Evolutionary conservation across 768 basidiomycete species (phyloP).

Genomic region (Russula foetens): DNA sequence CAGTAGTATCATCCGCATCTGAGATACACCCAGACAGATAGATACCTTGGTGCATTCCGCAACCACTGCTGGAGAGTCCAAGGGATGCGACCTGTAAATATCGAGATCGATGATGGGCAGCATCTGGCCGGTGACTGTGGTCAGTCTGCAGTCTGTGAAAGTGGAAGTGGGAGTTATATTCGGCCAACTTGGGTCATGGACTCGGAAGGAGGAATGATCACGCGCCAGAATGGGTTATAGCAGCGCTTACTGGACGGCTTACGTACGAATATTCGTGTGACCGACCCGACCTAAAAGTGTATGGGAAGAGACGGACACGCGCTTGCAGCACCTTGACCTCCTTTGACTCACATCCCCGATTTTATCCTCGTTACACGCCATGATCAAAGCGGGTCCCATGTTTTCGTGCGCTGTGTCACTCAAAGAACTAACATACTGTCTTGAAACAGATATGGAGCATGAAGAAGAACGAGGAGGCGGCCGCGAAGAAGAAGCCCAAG

Average conservation of each 20-base stretch:
- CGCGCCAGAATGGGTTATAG: too few species aligned
- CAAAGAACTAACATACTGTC: constrained; percentile 15
- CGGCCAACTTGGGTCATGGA: too few species aligned
- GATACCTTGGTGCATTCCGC: constrained; percentile 62
- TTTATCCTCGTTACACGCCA: constrained; percentile 18
- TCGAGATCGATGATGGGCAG: constrained; percentile 77
- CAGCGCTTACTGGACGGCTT: too few species aligned
- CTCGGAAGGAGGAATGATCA: too few species aligned
- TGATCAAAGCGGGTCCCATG: constrained; percentile 36
- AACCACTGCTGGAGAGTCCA: constrained; percentile 38
- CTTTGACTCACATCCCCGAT: background rate
- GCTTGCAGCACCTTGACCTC: background rate
- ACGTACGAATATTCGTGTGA: background rate
- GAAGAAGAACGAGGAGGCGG: constrained; percentile 99
- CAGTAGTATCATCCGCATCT: background rate
- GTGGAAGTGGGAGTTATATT: too few species aligned
- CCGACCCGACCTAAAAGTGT: too few species aligned
- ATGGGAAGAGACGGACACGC: background rate
- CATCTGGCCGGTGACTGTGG: constrained; percentile 20
- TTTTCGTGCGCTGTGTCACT: background rate
- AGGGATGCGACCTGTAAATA: constrained; percentile 45
- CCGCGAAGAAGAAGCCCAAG: constrained; percentile 97
- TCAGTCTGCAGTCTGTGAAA: too few species aligned
- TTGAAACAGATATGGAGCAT: constrained; percentile 86
- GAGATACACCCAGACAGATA: background rate